Base-by-base conservation (phyloP, 2,329 filamentous ascomycete genomes). In the Penicillium sp. region DNA sequence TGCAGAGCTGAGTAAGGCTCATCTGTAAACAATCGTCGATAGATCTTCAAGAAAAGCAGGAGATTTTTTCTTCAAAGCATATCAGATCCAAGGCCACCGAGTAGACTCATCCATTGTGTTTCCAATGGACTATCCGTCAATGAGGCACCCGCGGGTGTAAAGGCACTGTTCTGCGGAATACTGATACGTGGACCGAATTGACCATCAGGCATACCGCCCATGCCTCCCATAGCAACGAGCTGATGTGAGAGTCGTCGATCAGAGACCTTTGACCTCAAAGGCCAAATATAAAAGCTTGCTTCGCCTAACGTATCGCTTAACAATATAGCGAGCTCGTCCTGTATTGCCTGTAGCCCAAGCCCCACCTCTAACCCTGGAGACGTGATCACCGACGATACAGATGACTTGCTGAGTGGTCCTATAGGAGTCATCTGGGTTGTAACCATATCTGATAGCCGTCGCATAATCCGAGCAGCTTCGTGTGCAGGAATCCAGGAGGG, bases 21-120 rank as follows among this genome's bases (percentile, higher is more conserved):
- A 53, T 46, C n/a, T 53, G 43, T 53, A 33, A n/a, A 50, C 39
- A 49, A 13, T 14, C 2, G 26, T 0, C 21, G 24, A 48, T 29
- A 10, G 2, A 11, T 1, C 2, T 13, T 48, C 13, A 16, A 27
- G 4, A 16, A 4, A 45, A 27, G 1, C 13, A 9, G 6, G 1
- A 22, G 5, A 16, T 21, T 21, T 26, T 2, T 27, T 52, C 35
- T n/a, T 56, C 35, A 62, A 13, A 62, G 54, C 48, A 59, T 49
- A 35, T 58, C 59, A 10, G 58, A 54, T 37, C 56, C 54, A 3
- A 62, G 42, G 13, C 56, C 59, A 27, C 58, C 59, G 19, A 62
- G 44, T 1, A 57, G 8, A 47, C 49, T 52, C 49, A 60, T 49
- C 59, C 57, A 56, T 24, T 56, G 45, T 35, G 50, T 39, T 19